phyloP scores from a whole-genome alignment of 345 rosid genomes.

The Capsella bursapastoris region DNA sequence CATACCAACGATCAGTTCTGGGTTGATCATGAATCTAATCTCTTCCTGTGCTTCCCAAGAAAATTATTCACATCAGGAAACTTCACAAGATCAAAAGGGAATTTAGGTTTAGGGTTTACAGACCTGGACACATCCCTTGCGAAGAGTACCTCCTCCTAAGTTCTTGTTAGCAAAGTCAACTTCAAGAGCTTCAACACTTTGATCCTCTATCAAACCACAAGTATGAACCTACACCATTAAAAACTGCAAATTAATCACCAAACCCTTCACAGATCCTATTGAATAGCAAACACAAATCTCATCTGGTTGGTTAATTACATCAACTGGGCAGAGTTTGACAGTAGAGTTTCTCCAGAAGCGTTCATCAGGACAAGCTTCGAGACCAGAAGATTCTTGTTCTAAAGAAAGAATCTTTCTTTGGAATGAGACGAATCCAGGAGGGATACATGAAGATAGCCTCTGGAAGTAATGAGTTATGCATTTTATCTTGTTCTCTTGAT shows the following conservation, averaged over 20 bases:
- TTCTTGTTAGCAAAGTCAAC: constrained; percentile 89
- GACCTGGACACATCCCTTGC: constrained; percentile 86
- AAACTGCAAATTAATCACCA: background rate
- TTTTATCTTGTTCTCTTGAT: constrained; percentile 66
- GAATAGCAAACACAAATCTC: background rate
- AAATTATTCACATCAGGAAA: background rate
- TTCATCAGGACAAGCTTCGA: constrained; percentile 54
- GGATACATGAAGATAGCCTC: constrained; percentile 63
- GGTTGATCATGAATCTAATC: constrained; percentile 86
- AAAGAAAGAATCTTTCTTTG: constrained; percentile 72
- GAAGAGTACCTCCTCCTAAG: constrained; percentile 86
- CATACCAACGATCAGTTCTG: constrained; percentile 85
- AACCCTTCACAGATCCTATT: background rate
- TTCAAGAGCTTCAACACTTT: constrained; percentile 60
- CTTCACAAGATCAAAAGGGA: background rate
- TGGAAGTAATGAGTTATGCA: constrained; percentile 76
- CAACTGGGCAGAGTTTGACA: constrained; percentile 59
- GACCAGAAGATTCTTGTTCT: constrained; percentile 39
- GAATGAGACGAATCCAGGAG: constrained; percentile 75
- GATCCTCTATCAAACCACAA: constrained; percentile 76
- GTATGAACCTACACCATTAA: constrained; percentile 52
- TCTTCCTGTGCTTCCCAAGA: constrained; percentile 61
- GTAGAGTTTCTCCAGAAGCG: constrained; percentile 68
- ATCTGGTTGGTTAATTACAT: constrained; percentile 51
- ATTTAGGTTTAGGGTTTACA: constrained; percentile 6